Conservation (phyloP, 176 grass and related monocot genomes). For the Musa schizocarpa region DNA sequence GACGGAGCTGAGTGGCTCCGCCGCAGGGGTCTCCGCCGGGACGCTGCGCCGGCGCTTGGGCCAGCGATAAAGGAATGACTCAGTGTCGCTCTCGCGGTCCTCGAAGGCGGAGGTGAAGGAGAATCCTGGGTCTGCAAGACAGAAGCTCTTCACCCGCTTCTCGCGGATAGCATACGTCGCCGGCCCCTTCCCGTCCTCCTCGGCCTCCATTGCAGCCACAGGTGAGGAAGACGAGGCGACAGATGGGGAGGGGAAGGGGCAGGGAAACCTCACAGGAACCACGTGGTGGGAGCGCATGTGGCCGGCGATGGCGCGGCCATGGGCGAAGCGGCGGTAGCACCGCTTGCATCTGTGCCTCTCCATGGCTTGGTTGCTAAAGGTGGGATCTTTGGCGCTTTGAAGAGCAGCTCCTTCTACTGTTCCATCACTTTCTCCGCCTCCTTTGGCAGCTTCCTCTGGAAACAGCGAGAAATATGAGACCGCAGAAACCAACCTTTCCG, state of each 20-base stretch:
- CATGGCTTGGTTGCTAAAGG: neutral
- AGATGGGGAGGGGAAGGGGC: neutral
- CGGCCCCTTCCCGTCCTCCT: neutral
- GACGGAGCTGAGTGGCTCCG: slow-evolving; percentile 3
- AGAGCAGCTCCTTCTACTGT: neutral
- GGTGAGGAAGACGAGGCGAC: neutral
- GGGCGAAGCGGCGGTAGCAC: slow-evolving; percentile 9
- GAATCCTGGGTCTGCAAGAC: neutral
- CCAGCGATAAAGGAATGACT: neutral
- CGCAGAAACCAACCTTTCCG: neutral
- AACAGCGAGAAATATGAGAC: neutral
- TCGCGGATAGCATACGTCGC: neutral
- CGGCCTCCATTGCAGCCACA: neutral
- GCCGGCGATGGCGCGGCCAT: neutral
- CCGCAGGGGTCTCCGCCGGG: too few species aligned
- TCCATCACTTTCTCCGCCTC: neutral
- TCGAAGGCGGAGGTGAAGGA: neutral
- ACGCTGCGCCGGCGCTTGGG: neutral
- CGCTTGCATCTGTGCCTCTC: slow-evolving; percentile 14
- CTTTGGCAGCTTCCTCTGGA: too few species aligned
- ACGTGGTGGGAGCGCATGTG: neutral
- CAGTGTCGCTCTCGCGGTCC: neutral
- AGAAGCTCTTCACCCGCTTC: neutral
- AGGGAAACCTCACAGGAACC: neutral
- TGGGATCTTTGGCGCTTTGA: neutral